Conservation (phyloP, 2,329 filamentous ascomycete species). For the Periconia sp. region DNA sequence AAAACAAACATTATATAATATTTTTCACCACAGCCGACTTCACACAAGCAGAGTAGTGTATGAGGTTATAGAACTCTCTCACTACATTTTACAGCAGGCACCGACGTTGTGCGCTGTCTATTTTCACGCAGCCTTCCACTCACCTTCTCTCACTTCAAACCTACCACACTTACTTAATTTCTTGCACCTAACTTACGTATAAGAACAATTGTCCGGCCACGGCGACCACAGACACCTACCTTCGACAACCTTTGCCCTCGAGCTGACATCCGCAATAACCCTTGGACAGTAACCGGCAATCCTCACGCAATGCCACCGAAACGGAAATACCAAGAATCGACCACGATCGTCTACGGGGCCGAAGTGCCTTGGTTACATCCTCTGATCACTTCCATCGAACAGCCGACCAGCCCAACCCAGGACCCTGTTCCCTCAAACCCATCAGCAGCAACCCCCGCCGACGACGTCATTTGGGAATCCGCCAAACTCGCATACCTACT, state of each 20-base stretch:
- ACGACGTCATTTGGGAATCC: background rate
- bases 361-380: conserved; percentile 1
- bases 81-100: background rate
- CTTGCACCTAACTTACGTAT: background rate
- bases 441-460: background rate
- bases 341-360: conserved; percentile 1
- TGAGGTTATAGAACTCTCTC: background rate
- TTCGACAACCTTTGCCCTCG: background rate
- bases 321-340: background rate
- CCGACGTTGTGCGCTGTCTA: background rate
- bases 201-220: background rate
- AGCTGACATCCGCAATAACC: background rate
- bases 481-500: conserved; percentile 7
- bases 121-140: background rate
- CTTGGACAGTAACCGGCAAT: background rate
- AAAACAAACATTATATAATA: no score
- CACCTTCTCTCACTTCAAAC: background rate
- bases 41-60: background rate
- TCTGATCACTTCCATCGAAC: background rate
- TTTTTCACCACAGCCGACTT: no score
- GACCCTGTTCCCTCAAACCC: background rate
- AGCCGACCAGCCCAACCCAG: background rate
- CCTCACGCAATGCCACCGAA: background rate
- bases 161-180: background rate
- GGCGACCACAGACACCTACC: background rate